Percentiles rank a stretch among this genome's conserved stretches.
Evolutionary conservation across 164 flowering plant genomes (phyloP).

Genomic region (Chimonanthus praecox): DNA sequence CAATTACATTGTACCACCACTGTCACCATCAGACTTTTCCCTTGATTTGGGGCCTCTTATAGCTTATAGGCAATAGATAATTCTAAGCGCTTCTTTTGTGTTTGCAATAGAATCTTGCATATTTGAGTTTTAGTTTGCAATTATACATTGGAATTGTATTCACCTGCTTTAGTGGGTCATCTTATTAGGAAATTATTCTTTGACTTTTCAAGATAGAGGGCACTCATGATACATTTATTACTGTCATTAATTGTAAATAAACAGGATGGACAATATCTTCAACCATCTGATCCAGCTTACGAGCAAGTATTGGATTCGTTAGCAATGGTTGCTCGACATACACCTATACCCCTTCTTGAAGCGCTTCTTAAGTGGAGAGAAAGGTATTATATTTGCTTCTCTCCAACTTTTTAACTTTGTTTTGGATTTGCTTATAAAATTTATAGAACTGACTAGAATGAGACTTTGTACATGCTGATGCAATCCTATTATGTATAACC

Average conservation of each 20-base stretch:
- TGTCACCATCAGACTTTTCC: too few species aligned
- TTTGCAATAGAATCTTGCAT: background rate
- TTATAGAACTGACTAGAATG: too few species aligned
- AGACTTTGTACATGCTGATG: too few species aligned
- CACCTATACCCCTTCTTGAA: constrained; percentile 94
- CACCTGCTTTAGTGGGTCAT: background rate
- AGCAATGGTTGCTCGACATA: constrained; percentile 97
- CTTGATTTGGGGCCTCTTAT: too few species aligned
- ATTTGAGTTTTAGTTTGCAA: background rate
- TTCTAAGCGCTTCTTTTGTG: background rate
- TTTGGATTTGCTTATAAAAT: background rate
- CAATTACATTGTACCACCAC: background rate
- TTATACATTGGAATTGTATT: background rate
- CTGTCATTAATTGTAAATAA: constrained; percentile 4
- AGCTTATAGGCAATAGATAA: too few species aligned
- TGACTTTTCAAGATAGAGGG: background rate
- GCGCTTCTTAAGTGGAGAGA: constrained; percentile 97
- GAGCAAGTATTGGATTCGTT: constrained; percentile 97
- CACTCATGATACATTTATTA: background rate
- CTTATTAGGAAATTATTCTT: background rate
- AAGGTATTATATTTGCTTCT: constrained; percentile 31
- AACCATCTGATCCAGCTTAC: constrained; percentile 97
- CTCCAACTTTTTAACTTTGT: background rate
- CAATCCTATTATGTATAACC: too few species aligned
- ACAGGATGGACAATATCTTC: constrained; percentile 97